Base-by-base conservation (phyloP, 768 basidiomycete species). In the Inosperma sp. region DNA sequence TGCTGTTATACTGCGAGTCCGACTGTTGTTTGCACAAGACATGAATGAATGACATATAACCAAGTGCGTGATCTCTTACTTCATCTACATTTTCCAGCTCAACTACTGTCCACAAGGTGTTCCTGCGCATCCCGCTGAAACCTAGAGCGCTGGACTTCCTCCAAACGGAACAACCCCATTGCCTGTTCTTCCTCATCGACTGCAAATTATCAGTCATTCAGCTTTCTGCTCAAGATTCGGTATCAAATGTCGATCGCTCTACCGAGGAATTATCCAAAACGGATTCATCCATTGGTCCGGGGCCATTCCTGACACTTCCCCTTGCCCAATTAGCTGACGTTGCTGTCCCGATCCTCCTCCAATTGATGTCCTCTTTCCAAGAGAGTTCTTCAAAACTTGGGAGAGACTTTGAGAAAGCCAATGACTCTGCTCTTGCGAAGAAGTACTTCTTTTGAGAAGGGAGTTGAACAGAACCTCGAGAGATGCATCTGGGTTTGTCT, bases 311-410 rank as follows among this genome's bases (percentile, higher is more conserved):
- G 9, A 27, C 31, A 8, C 84, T 81, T 0, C 80, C 84, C 0
- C 69, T 74, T 14, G 76, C 94, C 14, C 64, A 74, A 4, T 71
- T 75, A 19, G 77, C 78, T 0, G 78, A 82, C 40, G 67, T 80
- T 36, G 88, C 91, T 0, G 76, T 91, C 9, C 77, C 80, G 0
- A 59, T 84, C 44, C 71, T 93, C 31, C 68, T 93, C 44, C 72
- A 80, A 29, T 65, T 88, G 47, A 74, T 82, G 3, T 61, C 68
- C 21, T 56, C 57, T 86, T 82, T 56, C 70, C 75, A 3, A 70
- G 78, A n/a, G 90, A 89, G 0, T 97, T 94, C 94, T 96, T 93
- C 70, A 78, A 85, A 21, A 76, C 77, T 97, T 1, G 95, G 91
- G 0, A 72, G 92, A 14, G 94, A 95, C 54, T 96, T 96, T 62